Percentiles rank a stretch among this genome's conserved stretches.
Evolutionary conservation across 495 filamentous ascomycete genomes (phyloP).

Genomic region (Xylaria castorea): DNA sequence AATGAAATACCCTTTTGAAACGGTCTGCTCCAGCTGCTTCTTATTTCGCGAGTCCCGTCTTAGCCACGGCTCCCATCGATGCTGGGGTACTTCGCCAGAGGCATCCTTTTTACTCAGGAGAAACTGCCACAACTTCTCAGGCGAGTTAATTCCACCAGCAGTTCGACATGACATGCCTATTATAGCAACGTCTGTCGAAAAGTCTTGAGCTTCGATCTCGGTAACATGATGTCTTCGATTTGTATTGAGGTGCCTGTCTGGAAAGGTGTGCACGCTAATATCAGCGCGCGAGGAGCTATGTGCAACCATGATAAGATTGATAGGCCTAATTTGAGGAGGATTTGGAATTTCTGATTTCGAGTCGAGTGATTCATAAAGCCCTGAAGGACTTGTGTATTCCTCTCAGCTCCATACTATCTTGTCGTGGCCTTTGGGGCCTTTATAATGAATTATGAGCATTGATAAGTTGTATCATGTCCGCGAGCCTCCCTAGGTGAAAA

Average conservation of each 20-base stretch:
- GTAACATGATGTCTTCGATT: not conserved
- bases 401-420: not conserved
- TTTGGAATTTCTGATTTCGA: not conserved
- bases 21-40: conserved; percentile 35
- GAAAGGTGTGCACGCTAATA: not conserved
- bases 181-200: conserved; percentile 28
- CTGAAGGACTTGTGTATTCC: not conserved
- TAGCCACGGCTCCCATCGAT: conserved; percentile 42
- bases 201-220: not conserved
- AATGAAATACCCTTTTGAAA: conserved; percentile 42
- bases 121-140: conserved; percentile 43
- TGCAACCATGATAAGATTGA: conserved; percentile 4
- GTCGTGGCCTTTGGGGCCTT: not conserved
- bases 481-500: not conserved
- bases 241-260: not conserved
- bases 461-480: not conserved
- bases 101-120: conserved; percentile 41
- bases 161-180: conserved; percentile 46
- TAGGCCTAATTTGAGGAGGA: not conserved
- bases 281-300: not conserved
- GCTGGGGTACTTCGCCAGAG: conserved; percentile 38
- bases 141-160: conserved; percentile 38
- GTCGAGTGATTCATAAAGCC: not conserved
- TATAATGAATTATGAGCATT: not conserved
- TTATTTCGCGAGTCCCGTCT: conserved; percentile 38